phyloP scores from a whole-genome alignment of 768 basidiomycete genomes.

The Auriscalpium microsporum region DNA sequence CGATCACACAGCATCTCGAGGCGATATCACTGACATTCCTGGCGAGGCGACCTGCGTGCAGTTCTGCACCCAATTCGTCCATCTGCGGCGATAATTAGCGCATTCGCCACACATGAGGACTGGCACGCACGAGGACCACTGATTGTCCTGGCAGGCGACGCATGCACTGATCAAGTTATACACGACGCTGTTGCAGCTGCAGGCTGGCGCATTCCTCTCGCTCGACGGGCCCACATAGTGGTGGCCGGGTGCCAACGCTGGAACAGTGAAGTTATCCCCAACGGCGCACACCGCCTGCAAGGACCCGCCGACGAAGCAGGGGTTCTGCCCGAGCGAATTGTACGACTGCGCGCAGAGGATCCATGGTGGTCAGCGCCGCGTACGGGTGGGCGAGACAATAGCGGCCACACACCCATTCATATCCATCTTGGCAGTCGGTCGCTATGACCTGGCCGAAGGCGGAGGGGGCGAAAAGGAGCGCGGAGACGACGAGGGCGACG shows the following conservation, averaged over 20 bases:
- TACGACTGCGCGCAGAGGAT: background rate
- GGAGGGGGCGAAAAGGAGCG: background rate
- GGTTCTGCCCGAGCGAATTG: background rate
- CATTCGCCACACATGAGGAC: background rate
- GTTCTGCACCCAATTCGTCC: slow-evolving; percentile 5
- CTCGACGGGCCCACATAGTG: background rate
- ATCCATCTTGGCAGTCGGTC: background rate
- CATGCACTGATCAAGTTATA: slow-evolving; percentile 22
- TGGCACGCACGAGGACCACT: slow-evolving; percentile 5
- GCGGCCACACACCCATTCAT: slow-evolving; percentile 9
- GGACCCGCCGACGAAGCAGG: background rate
- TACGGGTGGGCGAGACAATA: background rate
- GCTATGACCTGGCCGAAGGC: background rate
- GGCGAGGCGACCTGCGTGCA: background rate
- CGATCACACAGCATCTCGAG: background rate
- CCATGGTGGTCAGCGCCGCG: background rate
- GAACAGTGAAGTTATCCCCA: slow-evolving; percentile 1
- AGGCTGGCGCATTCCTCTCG: background rate
- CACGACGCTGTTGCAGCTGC: slow-evolving; percentile 20
- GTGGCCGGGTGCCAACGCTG: no score
- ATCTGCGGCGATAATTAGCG: background rate
- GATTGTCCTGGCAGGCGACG: slow-evolving; percentile 15
- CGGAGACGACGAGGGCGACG: background rate
- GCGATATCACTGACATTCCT: slow-evolving; percentile 3
- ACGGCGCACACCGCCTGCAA: background rate